A percentile compares a stretch with the other conserved stretches of the same genome.
phyloP scores from a whole-genome alignment of 306 rosid species.

The Cucurbita pepo region DNA sequence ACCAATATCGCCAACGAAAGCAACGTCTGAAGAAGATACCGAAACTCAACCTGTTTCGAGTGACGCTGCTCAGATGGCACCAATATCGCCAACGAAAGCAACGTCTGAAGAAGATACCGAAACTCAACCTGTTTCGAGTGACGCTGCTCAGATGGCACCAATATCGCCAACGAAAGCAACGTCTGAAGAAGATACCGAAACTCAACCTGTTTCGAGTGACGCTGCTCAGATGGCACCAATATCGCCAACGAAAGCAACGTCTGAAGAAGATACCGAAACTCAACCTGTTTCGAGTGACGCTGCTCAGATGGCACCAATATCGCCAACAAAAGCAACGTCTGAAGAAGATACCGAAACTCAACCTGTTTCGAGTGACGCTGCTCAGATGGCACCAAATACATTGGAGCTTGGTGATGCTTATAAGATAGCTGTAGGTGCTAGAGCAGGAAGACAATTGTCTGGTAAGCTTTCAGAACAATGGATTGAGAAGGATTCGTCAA shows the following conservation, averaged over 20 bases:
- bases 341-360: constrained; percentile 34
- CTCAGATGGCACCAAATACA: constrained; percentile 23
- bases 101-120: constrained; percentile 44
- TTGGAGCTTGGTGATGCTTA: constrained; percentile 94
- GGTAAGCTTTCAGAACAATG: constrained; percentile 55
- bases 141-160: constrained; percentile 24
- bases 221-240: constrained; percentile 22
- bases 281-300: constrained; percentile 22
- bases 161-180: constrained; percentile 13
- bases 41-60: constrained; percentile 26
- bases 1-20: constrained; percentile 4
- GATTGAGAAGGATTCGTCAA: constrained; percentile 68
- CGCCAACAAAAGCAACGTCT: constrained; percentile 22
- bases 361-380: constrained; percentile 24
- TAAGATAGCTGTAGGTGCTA: constrained; percentile 45
- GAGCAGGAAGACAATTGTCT: constrained; percentile 55
- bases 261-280: constrained; percentile 40
- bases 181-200: constrained; percentile 42
- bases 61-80: constrained; percentile 30
- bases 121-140: constrained; percentile 23
- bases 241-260: constrained; percentile 17
- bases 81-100: constrained; percentile 9
- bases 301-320: constrained; percentile 22
- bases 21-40: constrained; percentile 39
- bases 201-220: constrained; percentile 25